These are phyloP conservation scores for Fusarium sp. DNA, from an alignment of 2,329 filamentous ascomycete species.

Conservation along the genomic window DNA sequence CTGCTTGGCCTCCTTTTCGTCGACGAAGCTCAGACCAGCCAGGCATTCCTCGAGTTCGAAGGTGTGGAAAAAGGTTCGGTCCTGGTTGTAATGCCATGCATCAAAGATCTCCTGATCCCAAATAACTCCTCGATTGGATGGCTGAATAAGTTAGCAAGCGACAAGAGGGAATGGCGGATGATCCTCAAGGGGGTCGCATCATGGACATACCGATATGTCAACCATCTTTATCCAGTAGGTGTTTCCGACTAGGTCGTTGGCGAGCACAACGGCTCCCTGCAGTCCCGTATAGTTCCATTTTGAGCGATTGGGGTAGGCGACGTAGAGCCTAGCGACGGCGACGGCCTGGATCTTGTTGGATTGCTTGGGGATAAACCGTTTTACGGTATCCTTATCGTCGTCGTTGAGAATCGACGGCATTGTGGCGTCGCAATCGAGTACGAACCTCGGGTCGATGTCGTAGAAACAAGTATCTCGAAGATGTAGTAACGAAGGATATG, in stretches of 20 bases:
- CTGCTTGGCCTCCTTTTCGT: conserved; percentile 97
- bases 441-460: conserved; percentile 7
- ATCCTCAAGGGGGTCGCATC: conserved; percentile 20
- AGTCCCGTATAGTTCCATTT: conserved; percentile 96
- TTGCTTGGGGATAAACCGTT: conserved; percentile 92
- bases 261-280: conserved; percentile 91
- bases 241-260: conserved; percentile 94
- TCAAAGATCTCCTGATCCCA: conserved; percentile 99
- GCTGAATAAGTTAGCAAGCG: conserved; percentile 61
- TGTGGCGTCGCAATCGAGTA: conserved; percentile 45
- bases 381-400: conserved; percentile 96
- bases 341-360: conserved; percentile 98
- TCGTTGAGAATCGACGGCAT: conserved; percentile 84
- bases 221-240: conserved; percentile 99
- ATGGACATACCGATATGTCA: conserved; percentile 82
- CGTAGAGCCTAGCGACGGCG: conserved; percentile 92
- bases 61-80: conserved; percentile 96
- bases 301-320: conserved; percentile 87
- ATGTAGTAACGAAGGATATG: conserved; percentile 13
- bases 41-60: conserved; percentile 96
- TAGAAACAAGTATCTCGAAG: conserved; percentile 7
- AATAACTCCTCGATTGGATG: conserved; percentile 85
- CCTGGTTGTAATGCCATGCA: conserved; percentile 93
- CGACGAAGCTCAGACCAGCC: conserved; percentile 90
- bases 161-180: conserved; percentile 21